A percentile compares a stretch with the other conserved stretches of the same genome.
Evolutionary conservation across 139 green algal species (phyloP).

Genomic region (Tetradesmus obliquus): DNA sequence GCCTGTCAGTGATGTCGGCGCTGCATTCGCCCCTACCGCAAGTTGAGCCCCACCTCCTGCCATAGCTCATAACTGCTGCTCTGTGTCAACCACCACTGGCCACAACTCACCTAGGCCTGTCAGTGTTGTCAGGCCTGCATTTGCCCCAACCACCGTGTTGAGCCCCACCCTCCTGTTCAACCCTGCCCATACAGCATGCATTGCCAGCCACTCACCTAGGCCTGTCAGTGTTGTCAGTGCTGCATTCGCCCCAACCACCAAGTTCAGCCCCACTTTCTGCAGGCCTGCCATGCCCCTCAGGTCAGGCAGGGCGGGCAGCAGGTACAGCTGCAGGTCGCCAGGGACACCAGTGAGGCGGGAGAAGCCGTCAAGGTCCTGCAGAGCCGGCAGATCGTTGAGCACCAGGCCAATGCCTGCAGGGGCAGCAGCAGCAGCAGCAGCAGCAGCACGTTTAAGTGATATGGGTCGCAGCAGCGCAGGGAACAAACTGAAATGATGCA

Average conservation of each 20-base stretch:
- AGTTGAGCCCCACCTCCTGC: too few species aligned
- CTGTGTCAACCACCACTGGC: too few species aligned
- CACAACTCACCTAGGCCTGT: constrained; percentile 2
- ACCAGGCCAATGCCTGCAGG: constrained; percentile 21
- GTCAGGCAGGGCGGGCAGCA: neutral
- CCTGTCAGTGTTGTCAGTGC: constrained; percentile 3
- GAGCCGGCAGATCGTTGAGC: neutral
- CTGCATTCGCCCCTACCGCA: too few species aligned
- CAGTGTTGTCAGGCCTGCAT: too few species aligned
- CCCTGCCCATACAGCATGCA: too few species aligned
- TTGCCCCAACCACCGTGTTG: neutral
- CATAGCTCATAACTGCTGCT: too few species aligned
- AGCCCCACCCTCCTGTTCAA: neutral
- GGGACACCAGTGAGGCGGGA: neutral
- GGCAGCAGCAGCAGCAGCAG: neutral
- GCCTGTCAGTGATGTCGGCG: too few species aligned
- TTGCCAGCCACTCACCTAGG: constrained; percentile 11
- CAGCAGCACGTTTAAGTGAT: neutral
- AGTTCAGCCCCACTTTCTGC: constrained; percentile 27
- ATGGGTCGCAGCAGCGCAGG: neutral
- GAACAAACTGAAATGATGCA: neutral
- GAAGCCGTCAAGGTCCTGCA: constrained; percentile 30
- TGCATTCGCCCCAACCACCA: neutral
- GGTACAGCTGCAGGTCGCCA: constrained; percentile 39
- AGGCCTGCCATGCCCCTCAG: constrained; percentile 5